Evolutionary conservation across 2,329 filamentous ascomycete genomes (phyloP), one percentile per base, ranked within the genome.

Genomic region (Clonostachys rosea): DNA sequence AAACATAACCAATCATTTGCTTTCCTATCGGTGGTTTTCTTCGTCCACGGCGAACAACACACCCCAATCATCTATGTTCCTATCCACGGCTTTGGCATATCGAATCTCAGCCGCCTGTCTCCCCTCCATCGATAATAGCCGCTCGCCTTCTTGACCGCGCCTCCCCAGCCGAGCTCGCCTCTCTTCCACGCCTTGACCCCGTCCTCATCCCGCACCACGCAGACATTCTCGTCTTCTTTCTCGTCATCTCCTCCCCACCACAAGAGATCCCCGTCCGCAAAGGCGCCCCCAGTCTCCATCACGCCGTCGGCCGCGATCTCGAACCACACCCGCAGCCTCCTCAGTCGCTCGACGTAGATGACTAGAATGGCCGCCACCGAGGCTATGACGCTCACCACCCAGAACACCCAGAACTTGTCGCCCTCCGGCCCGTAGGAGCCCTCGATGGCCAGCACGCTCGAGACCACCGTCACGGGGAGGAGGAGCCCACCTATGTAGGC

Each of bases 401-500:
- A 78, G 49, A 76, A 78, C 0, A 78, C 64, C 64, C 65, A 78
- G 57, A 77, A 77, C 16, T 58, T 56, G 14, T 51, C 34, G 1
- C 64, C 63, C n/a, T 60, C 64, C 0, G 75, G 73, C 0, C 66
- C 67, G 52, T 68, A 78, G 1, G 64, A 57, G 8, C 69, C 70
- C 30, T 69, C 65, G 59, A 78, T 77, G 13, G 70, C 70, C 13
- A 78, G 60, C 9, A 78, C 64, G 12, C 70, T 65, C 0, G 73
- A 70, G 5, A 78, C 68, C 13, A 78, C 64, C 5, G 70, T 72
- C 16, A 77, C 55, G 3, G 75, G 75, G 1, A 77, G 64, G 6
- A 78, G 59, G 2, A 77, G 55, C 1, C 73, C 75, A 43, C 74
- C 75, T 11, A 78, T 63, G 56, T 78, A 78, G 2, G 70, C 63